phyloP scores from a whole-genome alignment of 495 filamentous ascomycete species.

The Penicillium ucsense region DNA sequence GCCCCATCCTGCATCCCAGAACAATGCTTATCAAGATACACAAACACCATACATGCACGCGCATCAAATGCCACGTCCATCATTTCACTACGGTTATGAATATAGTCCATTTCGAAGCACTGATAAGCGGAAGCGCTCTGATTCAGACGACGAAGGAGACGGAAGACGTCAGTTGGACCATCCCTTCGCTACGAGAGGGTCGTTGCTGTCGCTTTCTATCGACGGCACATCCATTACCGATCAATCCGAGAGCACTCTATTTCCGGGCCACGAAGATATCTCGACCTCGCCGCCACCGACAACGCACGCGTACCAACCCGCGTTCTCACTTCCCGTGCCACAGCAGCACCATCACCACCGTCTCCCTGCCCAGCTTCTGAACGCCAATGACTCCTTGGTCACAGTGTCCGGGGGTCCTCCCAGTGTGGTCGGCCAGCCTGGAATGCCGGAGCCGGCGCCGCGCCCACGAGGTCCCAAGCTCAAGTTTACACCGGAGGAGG shows the following conservation, averaged over 20 bases:
- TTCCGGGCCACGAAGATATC: conserved; percentile 20
- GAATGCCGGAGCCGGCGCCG: conserved; percentile 72
- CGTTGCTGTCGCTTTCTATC: conserved; percentile 22
- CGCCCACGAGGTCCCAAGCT: conserved; percentile 73
- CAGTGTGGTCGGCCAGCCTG: conserved; percentile 68
- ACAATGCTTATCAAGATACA: conserved; percentile 18
- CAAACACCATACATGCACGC: conserved; percentile 18
- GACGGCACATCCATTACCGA: conserved; percentile 17
- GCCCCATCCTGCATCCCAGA: conserved; percentile 17
- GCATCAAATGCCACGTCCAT: conserved; percentile 25
- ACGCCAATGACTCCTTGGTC: conserved; percentile 8
- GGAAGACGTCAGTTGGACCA: conserved; percentile 8
- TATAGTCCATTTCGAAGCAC: conserved; percentile 18
- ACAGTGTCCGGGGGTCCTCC: conserved; percentile 31
- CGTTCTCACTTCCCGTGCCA: conserved; percentile 18
- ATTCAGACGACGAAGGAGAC: conserved; percentile 14
- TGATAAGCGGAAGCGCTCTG: conserved; percentile 26
- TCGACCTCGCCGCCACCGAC: conserved; percentile 18
- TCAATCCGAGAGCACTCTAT: conserved; percentile 21
- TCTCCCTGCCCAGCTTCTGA: conserved; percentile 45
- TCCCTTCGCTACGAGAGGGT: conserved; percentile 9
- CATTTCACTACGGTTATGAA: conserved; percentile 25
- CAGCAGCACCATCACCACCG: conserved; percentile 64
- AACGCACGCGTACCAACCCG: conserved; percentile 20
- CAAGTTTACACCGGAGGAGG: conserved; percentile 85